A percentile compares a stretch with the other conserved stretches of the same genome.
Evolutionary conservation across 176 grass and related monocot genomes (phyloP).

Genomic region (Pontederia paniculata): DNA sequence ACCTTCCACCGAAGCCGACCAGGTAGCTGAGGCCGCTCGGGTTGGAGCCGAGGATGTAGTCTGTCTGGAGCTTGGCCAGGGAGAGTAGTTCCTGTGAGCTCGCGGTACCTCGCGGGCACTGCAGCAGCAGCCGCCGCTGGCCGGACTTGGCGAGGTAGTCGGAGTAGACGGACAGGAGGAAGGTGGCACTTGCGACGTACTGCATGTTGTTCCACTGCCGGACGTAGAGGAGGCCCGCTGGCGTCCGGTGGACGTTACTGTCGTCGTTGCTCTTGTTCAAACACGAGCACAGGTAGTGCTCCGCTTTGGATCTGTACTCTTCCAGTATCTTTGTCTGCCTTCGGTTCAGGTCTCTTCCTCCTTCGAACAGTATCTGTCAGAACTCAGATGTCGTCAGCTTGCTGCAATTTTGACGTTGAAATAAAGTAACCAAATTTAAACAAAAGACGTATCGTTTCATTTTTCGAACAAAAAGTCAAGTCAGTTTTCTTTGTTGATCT

Average conservation of each 20-base stretch:
- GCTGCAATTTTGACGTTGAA: too few relatives aligned
- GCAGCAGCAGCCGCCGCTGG: neutral
- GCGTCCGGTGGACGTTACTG: slow-evolving; percentile 7
- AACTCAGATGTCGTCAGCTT: neutral
- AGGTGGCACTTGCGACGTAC: slow-evolving; percentile 7
- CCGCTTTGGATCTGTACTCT: slow-evolving; percentile 2
- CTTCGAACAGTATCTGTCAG: neutral
- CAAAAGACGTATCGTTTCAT: too few relatives aligned
- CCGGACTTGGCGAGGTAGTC: neutral
- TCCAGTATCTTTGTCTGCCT: neutral
- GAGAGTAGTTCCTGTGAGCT: neutral
- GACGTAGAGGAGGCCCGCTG: slow-evolving; percentile 12
- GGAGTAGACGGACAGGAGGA: slow-evolving; percentile 6
- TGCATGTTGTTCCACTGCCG: slow-evolving; percentile 17
- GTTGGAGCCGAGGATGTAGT: slow-evolving; percentile 3
- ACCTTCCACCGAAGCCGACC: slow-evolving; percentile 1
- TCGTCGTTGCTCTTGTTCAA: slow-evolving; percentile 1
- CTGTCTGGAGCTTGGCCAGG: neutral
- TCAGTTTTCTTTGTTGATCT: too few relatives aligned
- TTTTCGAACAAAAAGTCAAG: too few relatives aligned
- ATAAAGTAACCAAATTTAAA: too few relatives aligned
- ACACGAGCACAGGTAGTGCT: slow-evolving; percentile 6
- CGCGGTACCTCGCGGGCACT: neutral
- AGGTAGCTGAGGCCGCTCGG: slow-evolving; percentile 3
- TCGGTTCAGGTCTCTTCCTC: neutral